Percentiles rank a stretch among this genome's conserved stretches.
phyloP scores from a whole-genome alignment of 306 rosid species.

The Fragaria nilgerrensis region DNA sequence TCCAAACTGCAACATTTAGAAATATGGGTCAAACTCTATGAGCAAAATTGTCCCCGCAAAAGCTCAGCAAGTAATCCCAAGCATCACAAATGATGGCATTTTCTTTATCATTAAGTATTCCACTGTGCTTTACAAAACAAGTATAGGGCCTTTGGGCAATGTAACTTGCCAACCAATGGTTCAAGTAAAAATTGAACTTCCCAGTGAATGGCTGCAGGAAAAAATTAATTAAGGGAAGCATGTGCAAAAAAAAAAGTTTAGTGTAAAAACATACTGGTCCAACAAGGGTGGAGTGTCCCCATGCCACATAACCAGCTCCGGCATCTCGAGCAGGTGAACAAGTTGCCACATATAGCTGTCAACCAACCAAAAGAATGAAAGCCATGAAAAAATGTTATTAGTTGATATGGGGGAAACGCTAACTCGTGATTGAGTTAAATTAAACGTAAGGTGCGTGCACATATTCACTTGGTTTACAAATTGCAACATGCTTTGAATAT shows the following conservation, averaged over 20 bases:
- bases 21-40: constrained; percentile 19
- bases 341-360: constrained; percentile 88
- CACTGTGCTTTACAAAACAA: neutral
- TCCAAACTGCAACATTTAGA: constrained; percentile 60
- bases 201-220: neutral
- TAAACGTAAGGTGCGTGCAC: neutral
- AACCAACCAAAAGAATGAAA: constrained; percentile 11
- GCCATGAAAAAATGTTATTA: constrained; percentile 12
- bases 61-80: constrained; percentile 10
- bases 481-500: neutral
- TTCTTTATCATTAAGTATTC: neutral
- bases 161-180: neutral
- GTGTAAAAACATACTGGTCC: constrained; percentile 76
- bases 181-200: neutral
- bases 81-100: neutral
- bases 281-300: constrained; percentile 98
- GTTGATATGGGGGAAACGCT: neutral
- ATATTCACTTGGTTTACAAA: neutral
- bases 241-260: constrained; percentile 5
- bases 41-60: neutral
- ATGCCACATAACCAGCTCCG: constrained; percentile 84
- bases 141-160: neutral
- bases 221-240: neutral
- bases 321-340: constrained; percentile 96
- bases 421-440: neutral